These are phyloP conservation scores for Cutaneotrichosporon sp. DNA, from an alignment of 1,284 basidiomycete species.

Conservation along the genomic window DNA sequence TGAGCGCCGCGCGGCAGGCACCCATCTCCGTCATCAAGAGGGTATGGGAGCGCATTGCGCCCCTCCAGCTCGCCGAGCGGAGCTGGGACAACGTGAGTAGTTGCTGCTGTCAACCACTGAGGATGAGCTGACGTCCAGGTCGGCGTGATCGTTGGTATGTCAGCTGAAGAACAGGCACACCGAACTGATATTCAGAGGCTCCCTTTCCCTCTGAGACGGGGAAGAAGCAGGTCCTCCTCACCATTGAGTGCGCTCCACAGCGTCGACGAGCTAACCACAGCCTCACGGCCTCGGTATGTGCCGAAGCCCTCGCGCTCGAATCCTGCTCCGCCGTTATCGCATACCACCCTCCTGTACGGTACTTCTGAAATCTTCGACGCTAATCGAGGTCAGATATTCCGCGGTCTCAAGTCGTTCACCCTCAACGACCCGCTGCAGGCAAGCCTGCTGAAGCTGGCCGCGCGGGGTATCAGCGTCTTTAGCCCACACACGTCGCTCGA, in stretches of 20 bases:
- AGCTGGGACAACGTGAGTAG: constrained; percentile 82
- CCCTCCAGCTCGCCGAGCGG: constrained; percentile 69
- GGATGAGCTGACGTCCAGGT: constrained; percentile 55
- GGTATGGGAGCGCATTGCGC: constrained; percentile 64
- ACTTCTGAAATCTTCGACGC: background rate
- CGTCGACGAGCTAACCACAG: constrained; percentile 48
- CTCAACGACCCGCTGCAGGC: constrained; percentile 72
- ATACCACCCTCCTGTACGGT: constrained; percentile 68
- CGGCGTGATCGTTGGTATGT: constrained; percentile 69
- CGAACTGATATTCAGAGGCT: constrained; percentile 56
- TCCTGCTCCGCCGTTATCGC: constrained; percentile 64
- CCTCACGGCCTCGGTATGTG: constrained; percentile 68
- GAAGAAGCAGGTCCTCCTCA: constrained; percentile 66
- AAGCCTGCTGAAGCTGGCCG: constrained; percentile 70
- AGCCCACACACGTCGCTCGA: constrained; percentile 84
- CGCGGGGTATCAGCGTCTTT: constrained; percentile 78
- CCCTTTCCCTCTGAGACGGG: constrained; percentile 56
- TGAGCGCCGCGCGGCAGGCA: too few species aligned
- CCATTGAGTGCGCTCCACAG: constrained; percentile 65
- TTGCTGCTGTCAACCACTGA: too few species aligned
- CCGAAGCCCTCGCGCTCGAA: constrained; percentile 64
- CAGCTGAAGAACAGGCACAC: too few species aligned
- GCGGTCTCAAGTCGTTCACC: constrained; percentile 70
- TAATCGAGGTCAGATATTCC: constrained; percentile 63
- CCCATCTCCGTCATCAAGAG: constrained; percentile 41